Base-by-base conservation (phyloP, 768 basidiomycete species). In the Cantharellus anzutake region DNA sequence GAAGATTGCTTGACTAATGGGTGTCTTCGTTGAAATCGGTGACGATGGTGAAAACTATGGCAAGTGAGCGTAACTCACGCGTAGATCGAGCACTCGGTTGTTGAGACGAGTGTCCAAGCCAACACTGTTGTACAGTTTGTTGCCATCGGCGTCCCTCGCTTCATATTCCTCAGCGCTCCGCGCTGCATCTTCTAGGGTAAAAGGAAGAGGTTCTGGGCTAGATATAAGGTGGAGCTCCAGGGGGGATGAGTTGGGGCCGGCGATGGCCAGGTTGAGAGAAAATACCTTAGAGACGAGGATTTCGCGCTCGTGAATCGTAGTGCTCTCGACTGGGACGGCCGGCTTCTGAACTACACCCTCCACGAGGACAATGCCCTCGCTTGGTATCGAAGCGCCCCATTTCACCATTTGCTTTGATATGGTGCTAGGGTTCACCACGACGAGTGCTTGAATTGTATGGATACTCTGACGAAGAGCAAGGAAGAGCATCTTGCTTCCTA, bases 321-420 rank as follows among this genome's bases (percentile, higher is more conserved):
- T 89, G 64, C 88, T 90, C 74, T 94, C 94, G 72, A 99, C 87
- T n/a, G 74, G 76, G 66, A 86, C 86, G 1, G 80, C 82, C 41
- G 83, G 80, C 70, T 80, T 83, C 69, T 82, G 80, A 50, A 93
- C 85, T 58, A 75, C 56, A 2, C 64, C 66, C 71, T 92, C 84
- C 3, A 94, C 84, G 34, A 93, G 79, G 3, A 98, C 84, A 66
- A 99, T 92, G 61, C 84, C 87, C 73, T 99, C 96, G 66, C 79
- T 79, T 37, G 83, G 74, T 56, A 98, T 72, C 35, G 79, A 68
- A 20, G 82, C 81, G 16, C 83, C 80, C 85, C 86, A 98, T 71
- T 91, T 96, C 42, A 91, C 80, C 96, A 99, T 99, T 69, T 94
- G 92, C 72, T 93, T 97, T 63, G 89, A 93, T 37, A 98, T 77